phyloP scores from a whole-genome alignment of 176 grass and related monocot genomes.

The Bolboschoenus planiculmis region DNA sequence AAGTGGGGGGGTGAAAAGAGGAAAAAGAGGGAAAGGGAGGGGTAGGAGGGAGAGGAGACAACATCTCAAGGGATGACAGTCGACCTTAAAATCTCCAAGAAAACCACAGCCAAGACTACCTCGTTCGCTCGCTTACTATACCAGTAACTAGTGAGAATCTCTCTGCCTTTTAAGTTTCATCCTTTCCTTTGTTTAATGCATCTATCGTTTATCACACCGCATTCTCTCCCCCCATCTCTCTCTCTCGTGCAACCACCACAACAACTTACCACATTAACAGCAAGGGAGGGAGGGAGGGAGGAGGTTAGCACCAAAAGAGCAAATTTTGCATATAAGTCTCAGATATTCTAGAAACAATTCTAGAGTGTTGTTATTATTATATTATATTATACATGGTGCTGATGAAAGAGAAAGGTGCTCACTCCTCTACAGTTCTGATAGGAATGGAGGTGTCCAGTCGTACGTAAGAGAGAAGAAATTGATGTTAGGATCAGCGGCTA shows the following conservation, averaged over 20 bases:
- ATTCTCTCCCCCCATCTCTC: not conserved
- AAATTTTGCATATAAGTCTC: not conserved
- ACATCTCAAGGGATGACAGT: conserved; percentile 26
- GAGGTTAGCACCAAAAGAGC: conserved; percentile 3
- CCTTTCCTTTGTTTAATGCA: not conserved
- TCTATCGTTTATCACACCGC: not conserved
- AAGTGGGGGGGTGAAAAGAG: not conserved
- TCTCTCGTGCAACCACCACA: conserved; percentile 32
- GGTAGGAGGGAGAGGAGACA: not conserved
- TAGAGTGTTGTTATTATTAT: not conserved
- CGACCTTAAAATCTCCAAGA: conserved; percentile 41
- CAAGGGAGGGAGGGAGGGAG: not conserved
- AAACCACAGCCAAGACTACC: conserved; percentile 25
- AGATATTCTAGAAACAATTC: conserved; percentile 15
- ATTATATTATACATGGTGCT: not conserved
- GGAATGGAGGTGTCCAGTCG: not conserved
- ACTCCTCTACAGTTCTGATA: not conserved
- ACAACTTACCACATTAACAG: conserved; percentile 32
- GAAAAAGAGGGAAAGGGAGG: not conserved
- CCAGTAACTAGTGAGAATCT: not conserved
- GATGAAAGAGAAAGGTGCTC: not conserved
- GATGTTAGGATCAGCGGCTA: not conserved
- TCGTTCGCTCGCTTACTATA: not conserved
- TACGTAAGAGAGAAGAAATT: not conserved
- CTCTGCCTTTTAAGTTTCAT: not conserved